These are phyloP conservation scores for Candida labiduridarum DNA, from an alignment of 1,139 yeast genomes.

Conservation along the genomic window DNA sequence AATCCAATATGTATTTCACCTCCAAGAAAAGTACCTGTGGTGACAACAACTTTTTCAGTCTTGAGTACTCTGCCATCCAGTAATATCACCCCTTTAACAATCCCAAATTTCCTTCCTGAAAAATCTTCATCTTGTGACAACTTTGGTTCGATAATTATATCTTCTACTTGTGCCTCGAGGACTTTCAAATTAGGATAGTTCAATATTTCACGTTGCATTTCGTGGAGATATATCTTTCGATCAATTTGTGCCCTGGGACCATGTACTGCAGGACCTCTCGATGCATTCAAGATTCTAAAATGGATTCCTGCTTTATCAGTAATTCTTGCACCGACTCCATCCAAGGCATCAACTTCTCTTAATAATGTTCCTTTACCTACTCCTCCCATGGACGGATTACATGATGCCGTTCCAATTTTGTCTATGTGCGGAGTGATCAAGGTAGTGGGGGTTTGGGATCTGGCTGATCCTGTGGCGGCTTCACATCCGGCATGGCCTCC, in stretches of 20 bases:
- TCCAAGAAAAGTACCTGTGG: constrained; percentile 94
- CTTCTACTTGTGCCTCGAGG: constrained; percentile 78
- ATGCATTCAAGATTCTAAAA: constrained; percentile 80
- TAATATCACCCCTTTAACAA: constrained; percentile 69
- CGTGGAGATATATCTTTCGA: constrained; percentile 70
- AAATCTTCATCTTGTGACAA: constrained; percentile 21
- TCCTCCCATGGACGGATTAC: constrained; percentile 98
- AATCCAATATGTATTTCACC: constrained; percentile 95
- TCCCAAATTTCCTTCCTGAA: constrained; percentile 42
- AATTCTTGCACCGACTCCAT: constrained; percentile 82
- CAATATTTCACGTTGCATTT: constrained; percentile 73
- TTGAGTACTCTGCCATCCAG: constrained; percentile 64
- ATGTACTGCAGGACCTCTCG: constrained; percentile 97
- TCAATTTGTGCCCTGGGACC: constrained; percentile 98
- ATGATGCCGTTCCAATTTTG: constrained; percentile 91
- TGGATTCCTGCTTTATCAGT: constrained; percentile 95
- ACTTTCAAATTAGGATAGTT: constrained; percentile 64
- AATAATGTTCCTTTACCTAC: constrained; percentile 95
- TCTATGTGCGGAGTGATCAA: constrained; percentile 74
- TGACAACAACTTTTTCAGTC: constrained; percentile 74
- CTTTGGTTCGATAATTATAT: constrained; percentile 65
- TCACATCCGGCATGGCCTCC: constrained; percentile 99
- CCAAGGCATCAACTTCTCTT: constrained; percentile 93
- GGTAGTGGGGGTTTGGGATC: constrained; percentile 74
- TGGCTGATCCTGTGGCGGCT: constrained; percentile 92